phyloP scores from a whole-genome alignment of 495 filamentous ascomycete genomes.

The Aspergillus diversus region DNA sequence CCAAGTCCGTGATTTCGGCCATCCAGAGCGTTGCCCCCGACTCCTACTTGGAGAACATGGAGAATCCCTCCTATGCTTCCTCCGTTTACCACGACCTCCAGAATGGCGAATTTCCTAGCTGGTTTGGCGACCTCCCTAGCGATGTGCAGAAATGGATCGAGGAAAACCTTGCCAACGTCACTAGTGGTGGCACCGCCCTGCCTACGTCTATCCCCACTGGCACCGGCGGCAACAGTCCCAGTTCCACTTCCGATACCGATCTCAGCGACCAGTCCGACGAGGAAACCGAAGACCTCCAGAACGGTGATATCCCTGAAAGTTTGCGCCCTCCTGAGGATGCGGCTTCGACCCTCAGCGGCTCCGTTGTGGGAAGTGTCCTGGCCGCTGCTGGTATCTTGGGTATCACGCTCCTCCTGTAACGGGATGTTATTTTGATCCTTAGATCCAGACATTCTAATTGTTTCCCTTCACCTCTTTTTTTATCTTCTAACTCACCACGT shows the following conservation, averaged over 20 bases:
- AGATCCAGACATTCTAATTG: too few relatives aligned
- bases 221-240: not conserved
- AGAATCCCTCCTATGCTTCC: not conserved
- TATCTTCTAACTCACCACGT: too few relatives aligned
- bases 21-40: not conserved
- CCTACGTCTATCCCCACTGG: not conserved
- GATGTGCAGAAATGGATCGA: not conserved
- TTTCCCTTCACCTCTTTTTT: too few relatives aligned
- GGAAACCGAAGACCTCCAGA: too few relatives aligned
- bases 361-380: not conserved
- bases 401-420: not conserved
- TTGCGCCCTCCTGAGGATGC: not conserved
- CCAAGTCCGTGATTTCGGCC: not conserved
- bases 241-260: not conserved
- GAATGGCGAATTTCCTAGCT: not conserved
- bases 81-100: not conserved
- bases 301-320: not conserved
- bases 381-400: slow-evolving; percentile 3
- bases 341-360: not conserved
- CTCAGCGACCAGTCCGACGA: too few relatives aligned
- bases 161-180: not conserved
- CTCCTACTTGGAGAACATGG: not conserved
- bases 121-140: not conserved
- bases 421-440: not conserved
- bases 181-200: not conserved